These are phyloP conservation scores for Xylaria venustula DNA, from an alignment of 495 filamentous ascomycete genomes.

Conservation along the genomic window DNA sequence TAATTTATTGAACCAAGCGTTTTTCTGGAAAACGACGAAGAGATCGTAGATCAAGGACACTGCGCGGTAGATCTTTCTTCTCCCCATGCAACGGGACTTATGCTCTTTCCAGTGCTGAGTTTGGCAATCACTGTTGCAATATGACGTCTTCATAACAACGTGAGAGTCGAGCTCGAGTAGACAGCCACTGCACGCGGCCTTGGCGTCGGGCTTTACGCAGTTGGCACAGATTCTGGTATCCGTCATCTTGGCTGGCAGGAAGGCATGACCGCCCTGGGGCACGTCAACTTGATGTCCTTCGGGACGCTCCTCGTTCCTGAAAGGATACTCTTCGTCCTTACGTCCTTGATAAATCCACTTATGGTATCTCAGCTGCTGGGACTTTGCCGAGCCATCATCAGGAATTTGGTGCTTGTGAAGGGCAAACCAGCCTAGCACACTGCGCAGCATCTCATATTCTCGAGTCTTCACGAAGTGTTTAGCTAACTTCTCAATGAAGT, in stretches of 20 bases:
- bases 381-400: neutral
- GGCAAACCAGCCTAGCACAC: neutral
- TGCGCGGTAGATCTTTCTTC: neutral
- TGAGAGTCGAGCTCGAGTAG: neutral
- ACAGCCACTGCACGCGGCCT: constrained; percentile 1
- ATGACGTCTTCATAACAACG: constrained; percentile 1
- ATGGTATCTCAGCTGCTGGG: neutral
- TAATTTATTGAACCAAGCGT: neutral
- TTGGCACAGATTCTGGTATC: constrained; percentile 3
- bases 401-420: neutral
- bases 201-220: neutral
- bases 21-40: neutral
- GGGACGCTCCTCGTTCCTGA: neutral
- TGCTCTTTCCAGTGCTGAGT: neutral
- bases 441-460: neutral
- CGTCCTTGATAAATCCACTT: constrained; percentile 2
- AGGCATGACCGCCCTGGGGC: neutral
- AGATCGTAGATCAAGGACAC: neutral
- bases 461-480: neutral
- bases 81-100: neutral
- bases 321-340: constrained; percentile 1
- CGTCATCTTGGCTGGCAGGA: neutral
- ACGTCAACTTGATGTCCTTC: neutral
- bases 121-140: constrained; percentile 1
- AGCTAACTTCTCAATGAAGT: neutral